A percentile compares a stretch with the other conserved stretches of the same genome.
Evolutionary conservation across 2,329 filamentous ascomycete species (phyloP).

Genomic region (Monilinia aucupariae): DNA sequence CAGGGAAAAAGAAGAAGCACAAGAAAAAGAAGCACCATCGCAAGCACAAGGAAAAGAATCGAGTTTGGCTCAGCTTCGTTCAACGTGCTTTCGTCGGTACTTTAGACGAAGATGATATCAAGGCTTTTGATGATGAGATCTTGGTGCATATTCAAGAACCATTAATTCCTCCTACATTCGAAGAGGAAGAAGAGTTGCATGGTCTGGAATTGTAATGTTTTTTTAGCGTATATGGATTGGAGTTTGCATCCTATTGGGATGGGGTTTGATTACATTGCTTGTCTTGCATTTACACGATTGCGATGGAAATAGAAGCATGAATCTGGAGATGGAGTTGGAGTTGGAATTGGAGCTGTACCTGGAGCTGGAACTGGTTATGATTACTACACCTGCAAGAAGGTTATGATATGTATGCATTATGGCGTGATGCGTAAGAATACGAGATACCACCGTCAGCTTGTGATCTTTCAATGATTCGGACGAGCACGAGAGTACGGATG

Average conservation of each 20-base stretch:
- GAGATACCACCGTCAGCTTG: neutral
- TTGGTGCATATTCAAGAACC: neutral
- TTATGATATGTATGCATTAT: neutral
- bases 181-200: neutral
- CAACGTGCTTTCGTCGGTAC: conserved; percentile 74
- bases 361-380: neutral
- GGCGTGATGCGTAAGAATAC: neutral
- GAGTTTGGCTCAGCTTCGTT: conserved; percentile 74
- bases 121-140: conserved; percentile 25
- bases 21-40: conserved; percentile 47
- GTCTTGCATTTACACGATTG: neutral
- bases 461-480: neutral
- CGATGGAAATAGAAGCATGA: neutral
- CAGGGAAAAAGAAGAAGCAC: conserved; percentile 32
- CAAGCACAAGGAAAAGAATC: conserved; percentile 53
- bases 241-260: conserved; percentile 1
- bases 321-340: neutral
- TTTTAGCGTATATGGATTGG: conserved; percentile 17
- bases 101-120: conserved; percentile 58
- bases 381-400: neutral
- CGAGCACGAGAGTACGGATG: neutral
- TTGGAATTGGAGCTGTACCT: neutral
- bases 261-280: neutral
- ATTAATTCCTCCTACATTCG: neutral
- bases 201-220: conserved; percentile 2